Base-by-base conservation (phyloP, 257 asterid species). In the Echites panduratus region DNA sequence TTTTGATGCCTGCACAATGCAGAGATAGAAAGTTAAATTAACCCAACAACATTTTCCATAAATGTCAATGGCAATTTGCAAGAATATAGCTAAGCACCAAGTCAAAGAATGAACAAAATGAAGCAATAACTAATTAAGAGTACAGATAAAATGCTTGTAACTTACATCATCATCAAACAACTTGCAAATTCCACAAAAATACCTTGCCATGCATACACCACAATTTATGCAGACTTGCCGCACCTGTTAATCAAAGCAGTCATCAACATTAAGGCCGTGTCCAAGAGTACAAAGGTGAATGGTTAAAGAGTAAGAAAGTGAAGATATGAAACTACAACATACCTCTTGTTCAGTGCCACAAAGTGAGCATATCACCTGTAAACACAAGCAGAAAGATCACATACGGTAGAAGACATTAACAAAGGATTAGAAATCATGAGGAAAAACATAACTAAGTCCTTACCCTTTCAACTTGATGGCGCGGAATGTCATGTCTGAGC, bases 331-430 rank as follows among this genome's bases (percentile, higher is more conserved):
- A 54, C 38, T 22, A 44, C 9, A 57, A 84, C 89, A 64, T 73
- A 92, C 98, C 97, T 90, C 91, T 72, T 92, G 98, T 77, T 92
- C 98, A 41, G 95, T 89, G 77, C 84, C 82, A 68, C 98, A 92
- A 22, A 92, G 89, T 38, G 96, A 84, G 80, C 98, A 92, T 80
- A 92, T 78, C 76, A 92, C 85, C 97, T 92, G 88, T 68, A 82
- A 57, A 43, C 17, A 57, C 17, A 66, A 68, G 38, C 48, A 59
- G 67, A 69, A 65, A 61, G 44, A 61, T 20, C 41, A 49, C 16
- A 32, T 29, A 9, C 17, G 22, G 12, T 4, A 27, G 22, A 26
- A 78, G 16, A 44, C 38, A 32, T 32, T 9, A 52, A 50, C 11
- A 38, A 70, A 76, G 45, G 29, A 70, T 45, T 40, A 80, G 26